Evolutionary conservation across 768 basidiomycete genomes (phyloP).

Genomic region (Naganishia vaughanmartiniae): DNA sequence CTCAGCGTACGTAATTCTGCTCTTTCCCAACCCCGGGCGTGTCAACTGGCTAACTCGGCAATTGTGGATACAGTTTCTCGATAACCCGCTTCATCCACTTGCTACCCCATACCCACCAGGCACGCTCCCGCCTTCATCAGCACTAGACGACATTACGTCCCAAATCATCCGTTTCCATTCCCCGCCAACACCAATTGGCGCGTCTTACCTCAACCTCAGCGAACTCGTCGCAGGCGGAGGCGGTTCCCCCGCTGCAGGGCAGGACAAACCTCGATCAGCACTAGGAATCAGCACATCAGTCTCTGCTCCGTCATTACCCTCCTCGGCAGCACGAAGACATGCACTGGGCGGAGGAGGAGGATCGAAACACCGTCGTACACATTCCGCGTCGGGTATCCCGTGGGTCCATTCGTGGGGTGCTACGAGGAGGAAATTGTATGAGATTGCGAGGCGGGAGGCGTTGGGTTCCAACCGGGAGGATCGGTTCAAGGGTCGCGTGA

Average conservation of each 20-base stretch:
- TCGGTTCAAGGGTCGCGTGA: slow-evolving; percentile 37
- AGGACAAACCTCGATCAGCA: background rate
- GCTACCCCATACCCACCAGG: slow-evolving; percentile 46
- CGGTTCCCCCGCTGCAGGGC: too few species aligned
- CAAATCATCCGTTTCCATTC: slow-evolving; percentile 44
- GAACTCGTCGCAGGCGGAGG: background rate
- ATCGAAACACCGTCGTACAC: slow-evolving; percentile 21
- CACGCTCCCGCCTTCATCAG: slow-evolving; percentile 42
- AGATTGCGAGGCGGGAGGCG: slow-evolving; percentile 42
- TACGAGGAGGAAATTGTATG: slow-evolving; percentile 44
- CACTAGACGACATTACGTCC: slow-evolving; percentile 48
- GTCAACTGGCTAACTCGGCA: background rate
- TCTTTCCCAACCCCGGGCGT: too few species aligned
- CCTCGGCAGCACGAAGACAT: slow-evolving; percentile 5
- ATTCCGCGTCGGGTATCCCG: slow-evolving; percentile 21
- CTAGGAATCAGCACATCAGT: slow-evolving; percentile 1
- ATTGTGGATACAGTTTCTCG: slow-evolving; percentile 34
- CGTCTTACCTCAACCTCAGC: background rate
- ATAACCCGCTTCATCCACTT: slow-evolving; percentile 45
- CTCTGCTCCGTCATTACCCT: slow-evolving; percentile 12
- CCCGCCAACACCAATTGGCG: slow-evolving; percentile 2
- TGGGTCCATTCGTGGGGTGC: slow-evolving; percentile 45
- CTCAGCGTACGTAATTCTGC: slow-evolving; percentile 24
- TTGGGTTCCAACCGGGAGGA: slow-evolving; percentile 41
- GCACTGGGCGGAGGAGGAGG: too few species aligned